phyloP scores from a whole-genome alignment of 129 eudicot species.

The Flaveria linearis region DNA sequence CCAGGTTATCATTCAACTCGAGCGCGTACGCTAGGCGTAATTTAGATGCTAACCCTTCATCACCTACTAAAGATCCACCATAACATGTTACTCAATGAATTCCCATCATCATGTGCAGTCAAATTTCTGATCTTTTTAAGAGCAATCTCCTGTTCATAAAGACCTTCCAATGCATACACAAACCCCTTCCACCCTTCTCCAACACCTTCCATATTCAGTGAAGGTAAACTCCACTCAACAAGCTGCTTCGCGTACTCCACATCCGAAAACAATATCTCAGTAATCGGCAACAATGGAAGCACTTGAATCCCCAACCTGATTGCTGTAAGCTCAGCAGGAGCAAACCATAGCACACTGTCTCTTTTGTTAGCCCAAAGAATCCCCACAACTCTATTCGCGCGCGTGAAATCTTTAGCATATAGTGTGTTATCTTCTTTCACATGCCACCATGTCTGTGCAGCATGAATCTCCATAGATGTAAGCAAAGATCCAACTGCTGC shows the following conservation, averaged over 20 bases:
- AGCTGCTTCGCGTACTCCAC: conserved; percentile 55
- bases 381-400: conserved; percentile 71
- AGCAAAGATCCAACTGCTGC: conserved; percentile 64
- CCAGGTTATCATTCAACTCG: too few relatives aligned
- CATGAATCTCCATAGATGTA: conserved; percentile 69
- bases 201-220: conserved; percentile 65
- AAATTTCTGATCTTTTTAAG: conserved; percentile 51
- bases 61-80: conserved; percentile 89
- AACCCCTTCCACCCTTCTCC: conserved; percentile 96
- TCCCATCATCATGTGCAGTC: conserved; percentile 83
- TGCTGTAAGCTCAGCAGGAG: conserved; percentile 73
- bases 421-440: conserved; percentile 56
- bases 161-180: conserved; percentile 77
- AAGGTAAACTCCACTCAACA: conserved; percentile 70
- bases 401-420: conserved; percentile 55
- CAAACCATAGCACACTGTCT: conserved; percentile 91
- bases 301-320: conserved; percentile 77
- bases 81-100: conserved; percentile 73
- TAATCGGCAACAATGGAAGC: conserved; percentile 68
- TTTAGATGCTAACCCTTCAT: background rate
- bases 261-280: conserved; percentile 78
- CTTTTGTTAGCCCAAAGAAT: conserved; percentile 80
- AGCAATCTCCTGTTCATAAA: conserved; percentile 68
- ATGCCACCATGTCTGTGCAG: conserved; percentile 90
- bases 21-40: too few relatives aligned